Evolutionary conservation across 1,139 yeast species (phyloP).

Genomic region (Yamadazyma siamensis): DNA sequence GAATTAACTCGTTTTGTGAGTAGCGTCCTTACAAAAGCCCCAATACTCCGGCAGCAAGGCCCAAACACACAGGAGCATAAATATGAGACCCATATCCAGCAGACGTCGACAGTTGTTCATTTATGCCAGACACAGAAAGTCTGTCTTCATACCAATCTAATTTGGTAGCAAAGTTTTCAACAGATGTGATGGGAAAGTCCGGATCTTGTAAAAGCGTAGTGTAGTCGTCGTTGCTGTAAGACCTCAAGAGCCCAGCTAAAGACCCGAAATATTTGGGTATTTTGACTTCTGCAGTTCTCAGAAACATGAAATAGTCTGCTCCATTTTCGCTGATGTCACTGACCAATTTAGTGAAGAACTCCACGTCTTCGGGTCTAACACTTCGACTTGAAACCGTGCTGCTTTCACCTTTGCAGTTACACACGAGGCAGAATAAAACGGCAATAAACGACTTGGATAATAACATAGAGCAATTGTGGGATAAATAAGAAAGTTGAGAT

Average conservation of each 20-base stretch:
- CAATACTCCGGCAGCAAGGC: constrained; percentile 6
- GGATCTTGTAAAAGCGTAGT: constrained; percentile 29
- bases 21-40: constrained; percentile 6
- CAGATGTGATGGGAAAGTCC: constrained; percentile 16
- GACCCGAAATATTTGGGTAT: constrained; percentile 24
- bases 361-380: constrained; percentile 14
- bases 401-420: background rate
- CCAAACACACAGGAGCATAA: constrained; percentile 8
- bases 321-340: constrained; percentile 22
- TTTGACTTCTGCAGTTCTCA: constrained; percentile 19
- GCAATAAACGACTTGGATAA: constrained; percentile 1
- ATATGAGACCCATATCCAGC: constrained; percentile 3
- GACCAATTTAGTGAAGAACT: constrained; percentile 27
- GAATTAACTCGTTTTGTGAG: no score
- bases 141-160: constrained; percentile 33
- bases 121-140: constrained; percentile 14
- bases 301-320: constrained; percentile 20
- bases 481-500: background rate
- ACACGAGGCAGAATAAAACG: background rate
- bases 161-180: constrained; percentile 28
- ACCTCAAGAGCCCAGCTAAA: constrained; percentile 19
- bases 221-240: constrained; percentile 29
- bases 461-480: background rate
- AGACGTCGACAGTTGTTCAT: constrained; percentile 4
- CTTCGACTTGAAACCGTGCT: background rate